These are phyloP conservation scores for Peterozyma xylosa DNA, from an alignment of 805 yeast genomes.

Conservation along the genomic window DNA sequence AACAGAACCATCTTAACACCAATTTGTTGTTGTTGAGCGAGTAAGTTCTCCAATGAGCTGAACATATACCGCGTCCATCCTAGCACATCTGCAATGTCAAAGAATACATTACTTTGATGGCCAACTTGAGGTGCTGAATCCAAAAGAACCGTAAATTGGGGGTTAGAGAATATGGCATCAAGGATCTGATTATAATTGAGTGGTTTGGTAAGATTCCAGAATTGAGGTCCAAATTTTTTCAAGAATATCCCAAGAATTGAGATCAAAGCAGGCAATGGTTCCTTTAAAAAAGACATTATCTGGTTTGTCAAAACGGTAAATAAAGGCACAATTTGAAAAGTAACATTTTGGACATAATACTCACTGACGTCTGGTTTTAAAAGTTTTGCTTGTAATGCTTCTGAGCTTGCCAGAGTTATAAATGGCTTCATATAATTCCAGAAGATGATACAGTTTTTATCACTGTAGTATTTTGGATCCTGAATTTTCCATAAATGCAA, in stretches of 20 bases:
- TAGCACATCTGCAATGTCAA: conserved; percentile 27
- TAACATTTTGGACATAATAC: conserved; percentile 12
- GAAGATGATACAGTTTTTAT: conserved; percentile 31
- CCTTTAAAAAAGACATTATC: conserved; percentile 39
- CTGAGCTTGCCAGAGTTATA: conserved; percentile 24
- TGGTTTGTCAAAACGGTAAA: conserved; percentile 40
- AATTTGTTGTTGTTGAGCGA: conserved; percentile 44
- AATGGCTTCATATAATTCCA: conserved; percentile 37
- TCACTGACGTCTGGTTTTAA: conserved; percentile 18
- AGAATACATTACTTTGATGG: conserved; percentile 20
- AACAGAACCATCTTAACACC: conserved; percentile 43
- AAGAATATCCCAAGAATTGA: conserved; percentile 41
- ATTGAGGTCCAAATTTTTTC: conserved; percentile 28
- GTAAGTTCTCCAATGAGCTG: conserved; percentile 25
- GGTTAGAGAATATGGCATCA: conserved; percentile 53
- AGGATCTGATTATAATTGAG: conserved; percentile 46
- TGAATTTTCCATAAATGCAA: conserved; percentile 46
- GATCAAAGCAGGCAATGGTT: conserved; percentile 49
- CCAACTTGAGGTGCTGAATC: conserved; percentile 17
- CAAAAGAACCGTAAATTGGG: conserved; percentile 34
- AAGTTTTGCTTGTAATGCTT: conserved; percentile 23
- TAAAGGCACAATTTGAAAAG: conserved; percentile 26
- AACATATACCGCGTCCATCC: conserved; percentile 31
- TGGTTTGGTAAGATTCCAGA: conserved; percentile 54
- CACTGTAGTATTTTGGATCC: conserved; percentile 39